Percentiles rank a stretch among this genome's conserved stretches.
Evolutionary conservation across 495 filamentous ascomycete genomes (phyloP).

Genomic region (Talaromyces ruber): DNA sequence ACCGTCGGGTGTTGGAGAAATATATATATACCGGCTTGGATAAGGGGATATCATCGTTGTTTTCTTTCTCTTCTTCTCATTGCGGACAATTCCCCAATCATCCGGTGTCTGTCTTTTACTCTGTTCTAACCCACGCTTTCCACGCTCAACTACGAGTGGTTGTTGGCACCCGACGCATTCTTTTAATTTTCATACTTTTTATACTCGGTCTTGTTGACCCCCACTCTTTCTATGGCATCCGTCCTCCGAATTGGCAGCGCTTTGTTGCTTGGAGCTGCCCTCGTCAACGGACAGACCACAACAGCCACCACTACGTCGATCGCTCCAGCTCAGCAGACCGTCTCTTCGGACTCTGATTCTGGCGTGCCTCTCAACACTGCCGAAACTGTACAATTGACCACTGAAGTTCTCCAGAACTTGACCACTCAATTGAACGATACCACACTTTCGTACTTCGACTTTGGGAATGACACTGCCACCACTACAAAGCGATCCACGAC

Average conservation of each 20-base stretch:
- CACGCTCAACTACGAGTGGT: neutral
- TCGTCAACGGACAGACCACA: neutral
- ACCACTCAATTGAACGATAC: constrained; percentile 11
- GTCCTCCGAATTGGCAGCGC: neutral
- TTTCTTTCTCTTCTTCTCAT: neutral
- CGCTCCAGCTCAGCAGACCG: neutral
- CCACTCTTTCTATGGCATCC: neutral
- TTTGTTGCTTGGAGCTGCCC: neutral
- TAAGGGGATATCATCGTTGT: neutral
- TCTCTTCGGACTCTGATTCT: constrained; percentile 9
- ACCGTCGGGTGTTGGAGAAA: neutral
- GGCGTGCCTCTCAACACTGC: constrained; percentile 24
- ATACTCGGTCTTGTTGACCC: neutral
- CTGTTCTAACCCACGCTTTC: neutral
- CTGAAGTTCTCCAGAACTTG: constrained; percentile 26
- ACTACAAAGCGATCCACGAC: neutral
- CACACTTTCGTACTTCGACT: constrained; percentile 9
- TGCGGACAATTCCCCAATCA: neutral
- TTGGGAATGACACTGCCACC: constrained; percentile 11
- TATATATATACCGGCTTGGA: neutral
- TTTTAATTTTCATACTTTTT: neutral
- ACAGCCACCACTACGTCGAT: neutral
- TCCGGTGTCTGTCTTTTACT: neutral
- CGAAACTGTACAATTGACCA: constrained; percentile 35
- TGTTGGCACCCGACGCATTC: neutral